These are phyloP conservation scores for Phytophthora capsici DNA, from an alignment of 352 stramenopile genomes.

Conservation along the genomic window DNA sequence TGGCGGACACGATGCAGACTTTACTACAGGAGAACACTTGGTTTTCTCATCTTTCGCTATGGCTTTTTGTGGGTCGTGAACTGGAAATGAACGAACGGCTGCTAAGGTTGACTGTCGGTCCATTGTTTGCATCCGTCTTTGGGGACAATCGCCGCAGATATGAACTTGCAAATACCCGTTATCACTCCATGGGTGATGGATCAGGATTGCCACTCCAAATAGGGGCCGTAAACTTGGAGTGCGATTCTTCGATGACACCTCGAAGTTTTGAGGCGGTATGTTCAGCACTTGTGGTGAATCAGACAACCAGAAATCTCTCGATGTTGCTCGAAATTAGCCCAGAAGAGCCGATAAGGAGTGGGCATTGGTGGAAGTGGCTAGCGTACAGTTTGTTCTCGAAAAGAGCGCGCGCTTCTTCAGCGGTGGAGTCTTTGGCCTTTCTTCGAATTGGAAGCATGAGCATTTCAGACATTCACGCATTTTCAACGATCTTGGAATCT, in stretches of 20 bases:
- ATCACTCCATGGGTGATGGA: too few relatives aligned
- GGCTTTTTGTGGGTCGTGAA: too few relatives aligned
- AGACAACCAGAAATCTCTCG: conserved; percentile 5
- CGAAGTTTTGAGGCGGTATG: neutral
- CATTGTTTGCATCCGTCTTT: too few relatives aligned
- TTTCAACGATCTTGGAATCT: conserved; percentile 3
- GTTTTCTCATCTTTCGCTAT: conserved; percentile 4
- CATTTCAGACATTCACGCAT: neutral
- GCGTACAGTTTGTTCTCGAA: conserved; percentile 12
- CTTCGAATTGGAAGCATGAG: neutral
- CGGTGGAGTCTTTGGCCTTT: conserved; percentile 1
- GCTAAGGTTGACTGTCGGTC: too few relatives aligned
- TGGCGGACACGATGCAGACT: neutral
- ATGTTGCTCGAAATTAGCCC: neutral
- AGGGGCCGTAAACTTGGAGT: too few relatives aligned
- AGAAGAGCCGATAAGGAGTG: neutral
- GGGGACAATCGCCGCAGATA: too few relatives aligned
- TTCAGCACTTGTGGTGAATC: conserved; percentile 7
- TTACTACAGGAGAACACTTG: conserved; percentile 8
- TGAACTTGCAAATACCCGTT: too few relatives aligned
- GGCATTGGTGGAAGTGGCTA: conserved; percentile 3
- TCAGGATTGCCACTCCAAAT: too few relatives aligned
- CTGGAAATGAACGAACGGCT: too few relatives aligned
- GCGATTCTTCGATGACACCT: too few relatives aligned
- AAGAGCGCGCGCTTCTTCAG: neutral